A percentile compares a stretch with the other conserved stretches of the same genome.
phyloP scores from a whole-genome alignment of 139 green algal species.

The Micractinium sp. region DNA sequence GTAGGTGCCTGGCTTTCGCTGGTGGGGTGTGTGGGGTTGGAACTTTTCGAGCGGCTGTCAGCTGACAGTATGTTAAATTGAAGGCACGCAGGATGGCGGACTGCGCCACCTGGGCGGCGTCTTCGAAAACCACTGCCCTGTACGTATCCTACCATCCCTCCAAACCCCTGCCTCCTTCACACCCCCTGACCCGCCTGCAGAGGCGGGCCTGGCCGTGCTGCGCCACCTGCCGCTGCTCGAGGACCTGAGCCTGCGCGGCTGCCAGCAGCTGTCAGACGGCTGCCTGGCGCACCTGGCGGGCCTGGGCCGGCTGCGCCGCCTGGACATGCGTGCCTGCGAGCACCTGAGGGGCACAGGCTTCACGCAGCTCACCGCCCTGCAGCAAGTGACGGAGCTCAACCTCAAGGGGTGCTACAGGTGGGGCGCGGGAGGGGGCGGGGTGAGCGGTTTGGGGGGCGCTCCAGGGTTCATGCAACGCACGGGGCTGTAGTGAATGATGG shows the following conservation, averaged over 20 bases:
- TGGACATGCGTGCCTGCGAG: slow-evolving; percentile 61
- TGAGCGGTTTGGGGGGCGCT: not conserved
- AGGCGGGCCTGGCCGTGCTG: slow-evolving; percentile 42
- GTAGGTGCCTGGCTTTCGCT: too few species aligned
- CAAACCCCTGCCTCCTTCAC: not conserved
- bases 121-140: too few species aligned
- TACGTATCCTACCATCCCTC: too few species aligned
- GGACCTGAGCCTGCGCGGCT: slow-evolving; percentile 55
- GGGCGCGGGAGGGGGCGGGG: not conserved
- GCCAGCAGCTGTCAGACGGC: slow-evolving; percentile 53
- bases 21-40: too few species aligned
- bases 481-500: not conserved
- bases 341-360: slow-evolving; percentile 44
- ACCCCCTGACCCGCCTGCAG: not conserved
- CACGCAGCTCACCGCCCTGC: slow-evolving; percentile 20
- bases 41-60: too few species aligned
- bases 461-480: not conserved
- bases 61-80: too few species aligned
- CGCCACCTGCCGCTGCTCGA: slow-evolving; percentile 5
- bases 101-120: too few species aligned
- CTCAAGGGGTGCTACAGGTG: slow-evolving; percentile 59
- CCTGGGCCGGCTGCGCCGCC: slow-evolving; percentile 32
- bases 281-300: slow-evolving; percentile 23
- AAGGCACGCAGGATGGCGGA: too few species aligned
- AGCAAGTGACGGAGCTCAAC: slow-evolving; percentile 51